phyloP scores from a whole-genome alignment of 192 early-diverging fungal genomes.

The Linnemannia zychae region DNA sequence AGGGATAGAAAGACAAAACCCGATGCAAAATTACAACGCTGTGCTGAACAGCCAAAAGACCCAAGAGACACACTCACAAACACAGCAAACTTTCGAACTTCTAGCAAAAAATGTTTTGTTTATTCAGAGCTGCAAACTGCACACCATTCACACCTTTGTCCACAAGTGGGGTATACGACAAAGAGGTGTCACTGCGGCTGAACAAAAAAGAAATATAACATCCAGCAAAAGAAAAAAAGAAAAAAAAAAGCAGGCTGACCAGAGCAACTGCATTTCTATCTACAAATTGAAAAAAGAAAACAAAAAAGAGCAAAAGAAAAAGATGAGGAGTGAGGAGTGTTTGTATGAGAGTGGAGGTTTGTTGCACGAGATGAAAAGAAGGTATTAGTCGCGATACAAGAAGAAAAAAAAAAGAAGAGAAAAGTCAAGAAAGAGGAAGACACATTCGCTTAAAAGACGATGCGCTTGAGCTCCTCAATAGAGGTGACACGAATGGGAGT shows the following conservation, averaged over 20 bases:
- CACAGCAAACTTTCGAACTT: no score
- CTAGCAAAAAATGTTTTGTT: no score
- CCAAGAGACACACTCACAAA: no score
- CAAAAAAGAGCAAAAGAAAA: not conserved
- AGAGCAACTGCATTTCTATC: no score
- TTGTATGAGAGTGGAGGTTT: not conserved
- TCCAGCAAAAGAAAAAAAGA: not conserved
- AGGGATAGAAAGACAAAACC: no score
- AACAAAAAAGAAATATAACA: no score
- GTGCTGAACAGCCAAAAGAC: no score
- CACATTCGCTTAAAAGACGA: constrained; percentile 24
- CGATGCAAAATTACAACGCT: no score
- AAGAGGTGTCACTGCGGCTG: no score
- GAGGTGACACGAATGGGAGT: constrained; percentile 60
- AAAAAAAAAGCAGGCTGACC: not conserved
- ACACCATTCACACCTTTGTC: no score
- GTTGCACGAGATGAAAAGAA: not conserved
- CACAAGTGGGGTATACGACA: no score
- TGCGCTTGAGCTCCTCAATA: constrained; percentile 38
- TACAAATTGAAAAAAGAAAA: not conserved
- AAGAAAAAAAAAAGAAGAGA: not conserved
- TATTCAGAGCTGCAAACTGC: no score
- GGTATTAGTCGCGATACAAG: not conserved
- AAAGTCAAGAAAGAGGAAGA: not conserved
- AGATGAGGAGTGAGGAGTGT: not conserved